phyloP scores from a whole-genome alignment of 331 rosid species.

The Dryas integrifolia region DNA sequence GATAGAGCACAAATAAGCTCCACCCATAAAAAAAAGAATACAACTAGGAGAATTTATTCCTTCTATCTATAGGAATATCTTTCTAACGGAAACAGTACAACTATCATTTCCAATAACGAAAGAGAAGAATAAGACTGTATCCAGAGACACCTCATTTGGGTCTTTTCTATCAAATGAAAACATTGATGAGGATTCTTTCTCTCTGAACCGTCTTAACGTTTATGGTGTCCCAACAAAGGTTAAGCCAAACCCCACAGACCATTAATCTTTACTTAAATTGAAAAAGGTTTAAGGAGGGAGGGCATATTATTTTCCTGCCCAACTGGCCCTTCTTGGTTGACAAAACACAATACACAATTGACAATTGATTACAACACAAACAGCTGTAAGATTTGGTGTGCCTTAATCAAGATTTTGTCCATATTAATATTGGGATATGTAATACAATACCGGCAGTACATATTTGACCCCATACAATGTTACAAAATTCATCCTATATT shows the following conservation, averaged over 20 bases:
- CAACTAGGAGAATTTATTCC: neutral
- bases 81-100: neutral
- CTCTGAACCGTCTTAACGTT: neutral
- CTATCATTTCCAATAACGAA: neutral
- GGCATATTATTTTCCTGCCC: neutral
- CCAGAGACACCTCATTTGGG: neutral
- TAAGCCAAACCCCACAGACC: neutral
- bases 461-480: no score
- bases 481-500: no score
- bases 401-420: constrained; percentile 23
- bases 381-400: constrained; percentile 28
- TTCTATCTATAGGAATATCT: constrained; percentile 8
- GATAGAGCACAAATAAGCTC: neutral
- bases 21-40: neutral
- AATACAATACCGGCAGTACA: no score
- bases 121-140: neutral
- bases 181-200: neutral
- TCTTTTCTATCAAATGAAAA: neutral
- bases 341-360: neutral
- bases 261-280: neutral
- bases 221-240: no score
- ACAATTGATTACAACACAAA: constrained; percentile 9
- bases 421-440: no score
- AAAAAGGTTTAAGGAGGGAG: neutral
- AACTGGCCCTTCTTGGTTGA: constrained; percentile 4